Evolutionary conservation across 352 stramenopile genomes (phyloP), one percentile per base, ranked within the genome.

Genomic region (Phytophthora pini): DNA sequence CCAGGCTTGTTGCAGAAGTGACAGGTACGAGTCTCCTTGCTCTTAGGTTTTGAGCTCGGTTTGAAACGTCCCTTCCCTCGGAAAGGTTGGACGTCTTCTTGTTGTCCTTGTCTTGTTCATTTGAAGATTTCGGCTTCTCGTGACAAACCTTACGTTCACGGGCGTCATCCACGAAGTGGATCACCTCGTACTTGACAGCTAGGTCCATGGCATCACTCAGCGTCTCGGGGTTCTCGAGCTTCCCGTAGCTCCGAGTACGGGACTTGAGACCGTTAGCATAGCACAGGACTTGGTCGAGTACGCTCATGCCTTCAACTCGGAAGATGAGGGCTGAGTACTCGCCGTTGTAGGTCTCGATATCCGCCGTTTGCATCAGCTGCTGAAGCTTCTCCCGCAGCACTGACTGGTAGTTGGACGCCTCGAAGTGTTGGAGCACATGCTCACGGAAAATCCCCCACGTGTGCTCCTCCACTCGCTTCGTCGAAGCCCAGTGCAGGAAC

Each of bases 11-110:
- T 58, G 51, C 39, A 58, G 38, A 41, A 49, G 38, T 32, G 48
- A 9, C 51, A 58, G 13, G 51, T 58, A 17, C 39, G 51, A n/a
- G 8, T 24, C 39, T 58, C 51, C 22, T 9, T 12, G 11, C 51
- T 2, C 8, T 49, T 58, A 6, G 20, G 0, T 0, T 58, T 32
- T n/a, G 24, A 20, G 5, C 22, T 59, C 26, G 52, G 26, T n/a
- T 59, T 59, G 52, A 59, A 59, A 27, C 39, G 40, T 24, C 52
- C 39, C 31, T 59, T 59, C 22, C 17, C 52, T 39, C 40, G 40
- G 40, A 34, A 34, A 9, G 29, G 9, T 34, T 34, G 6, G 29
- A 34, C 29, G 7, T 9, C 9, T 34, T 34, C 29, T 34, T 34
- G 29, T 34, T 34, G 29, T 34, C 29, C 9, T 34, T 4, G 29